Conservation (phyloP, 129 eudicot species). For the Oenanthe sinensis region DNA sequence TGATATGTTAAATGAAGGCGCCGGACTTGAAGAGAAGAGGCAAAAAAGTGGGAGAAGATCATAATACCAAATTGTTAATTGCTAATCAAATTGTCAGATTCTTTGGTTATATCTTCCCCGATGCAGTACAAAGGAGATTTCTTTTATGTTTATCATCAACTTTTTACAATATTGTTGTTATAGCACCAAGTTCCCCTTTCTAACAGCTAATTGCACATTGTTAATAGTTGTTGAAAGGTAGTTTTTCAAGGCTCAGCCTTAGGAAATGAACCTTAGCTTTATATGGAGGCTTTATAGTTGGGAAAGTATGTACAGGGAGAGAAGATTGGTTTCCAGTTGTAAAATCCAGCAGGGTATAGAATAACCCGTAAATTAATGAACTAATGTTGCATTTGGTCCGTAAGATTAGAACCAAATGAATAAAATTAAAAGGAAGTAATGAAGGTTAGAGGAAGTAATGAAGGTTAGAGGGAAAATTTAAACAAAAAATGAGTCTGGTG, state of each 20-base stretch:
- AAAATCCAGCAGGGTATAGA: not conserved
- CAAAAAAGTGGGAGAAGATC: slow-evolving; percentile 44
- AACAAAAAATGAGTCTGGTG: no score
- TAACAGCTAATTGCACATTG: not conserved
- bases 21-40: slow-evolving; percentile 65
- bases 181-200: not conserved
- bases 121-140: not conserved
- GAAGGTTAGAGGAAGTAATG: no score
- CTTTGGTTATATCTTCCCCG: not conserved
- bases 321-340: slow-evolving; percentile 5
- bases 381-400: no score
- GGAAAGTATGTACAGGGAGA: not conserved
- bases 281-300: not conserved
- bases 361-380: not conserved
- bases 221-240: not conserved
- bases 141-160: not conserved
- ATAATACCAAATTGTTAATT: not conserved
- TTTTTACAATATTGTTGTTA: not conserved
- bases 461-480: no score
- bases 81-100: not conserved
- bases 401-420: no score
- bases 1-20: slow-evolving; percentile 74
- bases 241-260: not conserved
- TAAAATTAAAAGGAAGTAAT: no score
- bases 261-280: not conserved